phyloP scores from a whole-genome alignment of 306 rosid species.

The Sesbania bispinosa region DNA sequence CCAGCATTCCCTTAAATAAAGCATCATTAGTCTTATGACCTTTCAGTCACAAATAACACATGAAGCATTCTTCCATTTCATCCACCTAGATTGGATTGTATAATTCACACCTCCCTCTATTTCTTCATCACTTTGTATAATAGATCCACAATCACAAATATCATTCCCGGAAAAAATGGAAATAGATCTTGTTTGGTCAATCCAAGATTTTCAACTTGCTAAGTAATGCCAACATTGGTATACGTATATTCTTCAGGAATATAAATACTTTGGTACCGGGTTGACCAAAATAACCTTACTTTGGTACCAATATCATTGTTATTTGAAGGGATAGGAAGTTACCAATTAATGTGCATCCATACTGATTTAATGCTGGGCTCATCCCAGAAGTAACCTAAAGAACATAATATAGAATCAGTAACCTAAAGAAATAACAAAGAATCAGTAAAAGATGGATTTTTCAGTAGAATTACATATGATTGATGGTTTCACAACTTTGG shows the following conservation, averaged over 20 bases:
- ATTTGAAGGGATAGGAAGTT: conserved; percentile 23
- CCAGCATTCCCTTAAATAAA: background rate
- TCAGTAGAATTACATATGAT: background rate
- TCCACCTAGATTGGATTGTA: background rate
- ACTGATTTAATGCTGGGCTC: conserved; percentile 76
- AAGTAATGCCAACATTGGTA: background rate
- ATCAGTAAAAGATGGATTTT: background rate
- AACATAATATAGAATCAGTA: background rate
- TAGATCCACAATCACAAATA: background rate
- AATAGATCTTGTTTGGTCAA: background rate
- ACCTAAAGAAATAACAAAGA: conserved; percentile 10
- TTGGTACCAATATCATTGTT: background rate
- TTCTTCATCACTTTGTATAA: background rate
- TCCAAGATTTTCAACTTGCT: background rate
- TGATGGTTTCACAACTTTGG: background rate
- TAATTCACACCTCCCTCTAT: background rate
- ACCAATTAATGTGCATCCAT: conserved; percentile 90
- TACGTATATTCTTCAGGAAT: background rate
- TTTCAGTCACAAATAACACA: background rate
- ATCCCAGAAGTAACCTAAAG: conserved; percentile 84
- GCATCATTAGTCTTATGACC: background rate
- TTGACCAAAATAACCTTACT: no score
- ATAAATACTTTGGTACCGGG: background rate
- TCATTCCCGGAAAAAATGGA: background rate
- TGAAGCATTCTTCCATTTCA: background rate